Base-by-base conservation (phyloP, 768 basidiomycete genomes). In the Serpula lacrymans region DNA sequence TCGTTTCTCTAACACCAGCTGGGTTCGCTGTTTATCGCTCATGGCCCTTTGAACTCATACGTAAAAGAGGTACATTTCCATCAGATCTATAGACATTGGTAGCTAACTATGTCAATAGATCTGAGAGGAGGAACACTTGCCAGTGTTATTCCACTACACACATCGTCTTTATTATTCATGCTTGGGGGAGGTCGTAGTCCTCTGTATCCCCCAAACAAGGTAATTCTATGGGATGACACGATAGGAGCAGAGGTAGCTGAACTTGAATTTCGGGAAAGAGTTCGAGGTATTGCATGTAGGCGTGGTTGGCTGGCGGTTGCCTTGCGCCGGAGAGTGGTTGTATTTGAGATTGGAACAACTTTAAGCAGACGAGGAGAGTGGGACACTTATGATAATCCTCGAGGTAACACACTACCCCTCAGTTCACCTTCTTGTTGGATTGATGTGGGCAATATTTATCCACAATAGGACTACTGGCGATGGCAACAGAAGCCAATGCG, bases 121-220 rank as follows among this genome's bases (percentile, higher is more conserved):
- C 69, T 92, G 41, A 74, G 74, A 11, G 84, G 84, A 27, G 89
- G 90, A 21, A 91, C 90, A 2, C 70, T 92, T 1, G 68, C 84
- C n/a, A 71, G 76, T 18, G 85, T 78, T 13, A 73, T 88, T 11
- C 91, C 91, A 3, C 66, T 89, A 41, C 88, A 93, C 55, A 75
- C 81, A 9, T 82, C 88, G 9, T 90, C 88, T 44, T 67, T 94
- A 16, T 70, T 93, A 35, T 91, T 92, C 62, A 79, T 94, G 34
- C 71, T 92, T 40, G 91, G 91, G 35, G 91, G 91, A 32, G 89
- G 91, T 27, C 76, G 82, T 40, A 91, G 87, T 59, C 91, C 91
- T 22, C 75, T 84, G 8, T 94, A 92, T 63, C 87, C 92, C 21
- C 87, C 85, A 21, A 94, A 94, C 65, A 94, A 95, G 67, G 87